Conservation (phyloP, 371 early-diverging fungal species). For the Catenaria anguillulae region DNA sequence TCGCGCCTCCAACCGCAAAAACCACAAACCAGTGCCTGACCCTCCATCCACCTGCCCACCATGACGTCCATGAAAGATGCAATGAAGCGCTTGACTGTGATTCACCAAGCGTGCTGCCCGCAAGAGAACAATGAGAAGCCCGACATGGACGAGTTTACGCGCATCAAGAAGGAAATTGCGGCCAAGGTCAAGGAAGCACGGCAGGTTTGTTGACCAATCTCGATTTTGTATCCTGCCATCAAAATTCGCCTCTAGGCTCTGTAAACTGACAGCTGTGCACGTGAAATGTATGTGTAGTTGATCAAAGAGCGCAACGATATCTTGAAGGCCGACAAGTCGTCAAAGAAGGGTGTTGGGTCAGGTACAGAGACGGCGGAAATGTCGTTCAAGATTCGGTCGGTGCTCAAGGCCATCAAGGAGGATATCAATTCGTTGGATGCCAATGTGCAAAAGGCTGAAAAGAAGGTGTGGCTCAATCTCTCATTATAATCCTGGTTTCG, state of each 20-base stretch:
- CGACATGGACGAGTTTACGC: conserved; percentile 33
- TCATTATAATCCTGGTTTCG: neutral
- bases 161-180: conserved; percentile 27
- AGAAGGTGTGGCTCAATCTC: conserved; percentile 31
- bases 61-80: conserved; percentile 35
- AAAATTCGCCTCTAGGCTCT: neutral
- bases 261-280: too few species aligned
- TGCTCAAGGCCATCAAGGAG: conserved; percentile 25
- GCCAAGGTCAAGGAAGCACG: conserved; percentile 24
- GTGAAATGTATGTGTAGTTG: neutral
- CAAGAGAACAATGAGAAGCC: conserved; percentile 19
- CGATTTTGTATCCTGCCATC: neutral
- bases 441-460: conserved; percentile 29
- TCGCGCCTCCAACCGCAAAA: too few species aligned
- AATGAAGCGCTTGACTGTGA: conserved; percentile 30
- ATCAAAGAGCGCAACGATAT: conserved; percentile 29
- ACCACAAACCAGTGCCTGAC: too few species aligned
- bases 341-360: conserved; percentile 17
- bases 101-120: conserved; percentile 31
- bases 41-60: too few species aligned
- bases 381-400: conserved; percentile 29
- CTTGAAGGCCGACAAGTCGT: conserved; percentile 8
- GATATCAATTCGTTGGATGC: conserved; percentile 18
- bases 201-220: conserved; percentile 9
- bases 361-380: conserved; percentile 36